A percentile compares a stretch with the other conserved stretches of the same genome.
phyloP scores from a whole-genome alignment of 257 asterid genomes.

The Thymus mandschuricus region DNA sequence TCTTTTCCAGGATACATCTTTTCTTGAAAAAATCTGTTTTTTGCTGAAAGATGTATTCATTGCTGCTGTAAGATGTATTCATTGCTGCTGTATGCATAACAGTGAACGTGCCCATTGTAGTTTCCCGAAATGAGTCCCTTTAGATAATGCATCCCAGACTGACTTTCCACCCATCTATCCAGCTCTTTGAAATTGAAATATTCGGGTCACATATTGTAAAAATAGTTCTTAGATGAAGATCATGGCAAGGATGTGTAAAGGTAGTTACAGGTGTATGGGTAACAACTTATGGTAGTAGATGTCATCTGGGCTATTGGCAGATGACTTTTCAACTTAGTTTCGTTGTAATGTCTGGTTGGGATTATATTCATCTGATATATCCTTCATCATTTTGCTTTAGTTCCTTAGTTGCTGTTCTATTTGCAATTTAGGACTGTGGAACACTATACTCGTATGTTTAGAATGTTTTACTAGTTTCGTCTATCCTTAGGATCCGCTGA shows the following conservation, averaged over 20 bases:
- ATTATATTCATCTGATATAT: neutral
- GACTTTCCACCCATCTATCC: neutral
- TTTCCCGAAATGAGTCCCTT: neutral
- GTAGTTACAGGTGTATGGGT: neutral
- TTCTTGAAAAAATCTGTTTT: neutral
- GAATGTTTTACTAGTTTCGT: conserved; percentile 13
- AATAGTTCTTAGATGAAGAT: conserved; percentile 4
- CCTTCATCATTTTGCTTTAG: neutral
- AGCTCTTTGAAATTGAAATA: neutral
- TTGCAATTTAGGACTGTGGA: neutral
- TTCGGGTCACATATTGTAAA: neutral
- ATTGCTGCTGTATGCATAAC: too few species aligned
- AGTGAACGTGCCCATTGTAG: neutral
- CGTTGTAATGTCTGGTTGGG: neutral
- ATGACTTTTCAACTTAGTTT: neutral
- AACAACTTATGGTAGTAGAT: neutral
- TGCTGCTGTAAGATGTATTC: too few species aligned
- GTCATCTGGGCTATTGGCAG: conserved; percentile 3
- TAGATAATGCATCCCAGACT: neutral
- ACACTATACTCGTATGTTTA: conserved; percentile 13
- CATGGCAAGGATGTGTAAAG: neutral
- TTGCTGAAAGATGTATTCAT: neutral
- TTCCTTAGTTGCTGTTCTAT: neutral
- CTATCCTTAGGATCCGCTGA: conserved; percentile 55
- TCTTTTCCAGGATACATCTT: neutral